Percentiles rank a stretch among this genome's conserved stretches.
These are phyloP conservation scores for Pezizomycotina sp. DNA, from an alignment of 2,329 filamentous ascomycete species.

Conservation along the genomic window DNA sequence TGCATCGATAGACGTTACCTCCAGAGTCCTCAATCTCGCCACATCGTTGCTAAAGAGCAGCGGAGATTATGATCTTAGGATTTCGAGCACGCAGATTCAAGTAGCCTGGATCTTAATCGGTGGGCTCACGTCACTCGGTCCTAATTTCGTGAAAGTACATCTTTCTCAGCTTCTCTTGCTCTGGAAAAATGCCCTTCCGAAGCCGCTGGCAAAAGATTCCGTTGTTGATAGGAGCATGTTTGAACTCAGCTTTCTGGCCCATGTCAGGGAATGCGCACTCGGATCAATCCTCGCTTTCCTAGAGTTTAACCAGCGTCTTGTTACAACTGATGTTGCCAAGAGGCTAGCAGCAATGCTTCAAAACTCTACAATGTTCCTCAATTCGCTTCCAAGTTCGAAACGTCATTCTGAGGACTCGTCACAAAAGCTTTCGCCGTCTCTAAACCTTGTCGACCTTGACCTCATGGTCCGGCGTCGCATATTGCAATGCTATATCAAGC, in stretches of 20 bases:
- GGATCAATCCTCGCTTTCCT: conserved; percentile 84
- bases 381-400: conserved; percentile 55
- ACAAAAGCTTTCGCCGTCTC: conserved; percentile 63
- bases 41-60: conserved; percentile 85
- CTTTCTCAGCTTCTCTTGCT: conserved; percentile 80
- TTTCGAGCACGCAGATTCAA: conserved; percentile 88
- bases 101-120: conserved; percentile 96
- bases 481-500: conserved; percentile 82
- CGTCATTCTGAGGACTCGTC: conserved; percentile 75
- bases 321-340: conserved; percentile 88
- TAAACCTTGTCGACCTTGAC: conserved; percentile 79
- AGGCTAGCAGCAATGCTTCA: conserved; percentile 87
- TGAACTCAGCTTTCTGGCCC: conserved; percentile 81
- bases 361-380: conserved; percentile 80
- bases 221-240: conserved; percentile 66
- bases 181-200: conserved; percentile 94
- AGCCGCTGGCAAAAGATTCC: conserved; percentile 84
- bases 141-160: conserved; percentile 98
- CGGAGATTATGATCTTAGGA: conserved; percentile 72
- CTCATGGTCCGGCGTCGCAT: conserved; percentile 87
- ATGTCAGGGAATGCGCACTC: conserved; percentile 86
- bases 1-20: conserved; percentile 89
- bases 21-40: conserved; percentile 74
- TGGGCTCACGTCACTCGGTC: conserved; percentile 86
- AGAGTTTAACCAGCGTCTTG: conserved; percentile 75